Base-by-base conservation (phyloP, 1,139 yeast genomes). In the Diutina mesorugosa region DNA sequence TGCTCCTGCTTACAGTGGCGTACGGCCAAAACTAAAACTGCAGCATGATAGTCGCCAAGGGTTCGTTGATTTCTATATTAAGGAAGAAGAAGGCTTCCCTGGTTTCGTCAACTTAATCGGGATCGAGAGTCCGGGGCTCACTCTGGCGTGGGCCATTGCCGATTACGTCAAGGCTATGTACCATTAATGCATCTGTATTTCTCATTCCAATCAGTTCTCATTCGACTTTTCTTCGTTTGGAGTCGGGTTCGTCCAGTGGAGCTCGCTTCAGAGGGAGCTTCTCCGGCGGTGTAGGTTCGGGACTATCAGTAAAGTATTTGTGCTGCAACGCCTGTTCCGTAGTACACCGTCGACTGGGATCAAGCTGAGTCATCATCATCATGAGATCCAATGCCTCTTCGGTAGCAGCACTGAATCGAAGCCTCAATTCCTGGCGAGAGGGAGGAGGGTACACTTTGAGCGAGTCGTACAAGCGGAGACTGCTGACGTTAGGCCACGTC, bases 51-150 rank as follows among this genome's bases (percentile, higher is more conserved):
- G 66, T 54, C 66, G 68, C 46, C 60, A 61, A 28, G 64, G 67
- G 50, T 87, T 88, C 68, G 84, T 83, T 51, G 97, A 90, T 65
- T 90, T 89, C 66, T 70, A 84, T 30, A 86, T 90, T 45, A 69
- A 81, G 56, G 81, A 85, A 61, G 79, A 76, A 57, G 78, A 74
- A 0, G 91, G 83, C 0, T 84, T 77, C 63, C 87, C 87, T 0
- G 96, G 96, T 1, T 90, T 89, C 65, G 78, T 90, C 45, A 90
- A 88, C 62, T 72, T 89, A 57, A 66, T 90, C 54, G 95, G 95
- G 3, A 90, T 90, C 32, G 97, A 90, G 65, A 85, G 95, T 64
- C 97, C 97, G 0, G 97, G 97, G 0, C 74, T 90, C 60, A 90
- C 97, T 2, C 73, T 95, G 0, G 73, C 90, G 1, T 75, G 89